Evolutionary conservation across 257 asterid species (phyloP).

Genomic region (Nicotiana tomentosiformis): DNA sequence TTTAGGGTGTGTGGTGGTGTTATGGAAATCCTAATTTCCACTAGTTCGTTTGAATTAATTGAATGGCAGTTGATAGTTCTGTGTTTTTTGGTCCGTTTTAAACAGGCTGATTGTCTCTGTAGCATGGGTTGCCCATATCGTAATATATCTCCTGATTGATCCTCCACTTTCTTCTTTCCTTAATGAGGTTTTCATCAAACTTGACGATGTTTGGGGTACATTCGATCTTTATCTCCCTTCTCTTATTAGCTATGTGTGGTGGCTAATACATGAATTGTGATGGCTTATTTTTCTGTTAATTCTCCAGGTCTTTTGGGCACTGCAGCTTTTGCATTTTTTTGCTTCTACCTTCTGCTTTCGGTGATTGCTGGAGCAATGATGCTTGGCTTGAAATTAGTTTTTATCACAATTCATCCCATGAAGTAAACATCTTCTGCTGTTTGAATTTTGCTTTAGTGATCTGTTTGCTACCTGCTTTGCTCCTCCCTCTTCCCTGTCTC

Average conservation of each 20-base stretch:
- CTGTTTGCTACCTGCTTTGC: background rate
- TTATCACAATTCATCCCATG: slow-evolving; percentile 96
- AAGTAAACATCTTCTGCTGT: slow-evolving; percentile 45
- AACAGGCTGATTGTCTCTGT: slow-evolving; percentile 87
- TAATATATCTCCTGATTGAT: slow-evolving; percentile 79
- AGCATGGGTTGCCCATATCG: slow-evolving; percentile 92
- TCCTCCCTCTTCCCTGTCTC: slow-evolving; percentile 11
- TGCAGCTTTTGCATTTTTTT: slow-evolving; percentile 94
- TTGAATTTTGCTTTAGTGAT: background rate
- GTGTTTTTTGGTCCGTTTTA: slow-evolving; percentile 15
- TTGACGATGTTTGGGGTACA: slow-evolving; percentile 94
- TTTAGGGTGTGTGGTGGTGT: slow-evolving; percentile 49
- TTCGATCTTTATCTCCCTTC: background rate
- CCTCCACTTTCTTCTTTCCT: slow-evolving; percentile 93
- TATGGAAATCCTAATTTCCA: background rate
- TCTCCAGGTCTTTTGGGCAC: slow-evolving; percentile 94
- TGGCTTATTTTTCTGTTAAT: slow-evolving; percentile 13
- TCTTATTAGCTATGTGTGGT: slow-evolving; percentile 6
- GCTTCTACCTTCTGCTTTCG: slow-evolving; percentile 93
- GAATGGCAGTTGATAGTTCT: background rate
- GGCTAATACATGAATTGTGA: slow-evolving; percentile 11
- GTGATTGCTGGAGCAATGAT: slow-evolving; percentile 99
- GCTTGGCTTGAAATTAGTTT: slow-evolving; percentile 90
- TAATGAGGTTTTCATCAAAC: slow-evolving; percentile 82
- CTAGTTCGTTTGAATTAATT: background rate